Evolutionary conservation across 306 rosid species (phyloP), one percentile per base, ranked within the genome.

Genomic region (Inga leiocalycina): DNA sequence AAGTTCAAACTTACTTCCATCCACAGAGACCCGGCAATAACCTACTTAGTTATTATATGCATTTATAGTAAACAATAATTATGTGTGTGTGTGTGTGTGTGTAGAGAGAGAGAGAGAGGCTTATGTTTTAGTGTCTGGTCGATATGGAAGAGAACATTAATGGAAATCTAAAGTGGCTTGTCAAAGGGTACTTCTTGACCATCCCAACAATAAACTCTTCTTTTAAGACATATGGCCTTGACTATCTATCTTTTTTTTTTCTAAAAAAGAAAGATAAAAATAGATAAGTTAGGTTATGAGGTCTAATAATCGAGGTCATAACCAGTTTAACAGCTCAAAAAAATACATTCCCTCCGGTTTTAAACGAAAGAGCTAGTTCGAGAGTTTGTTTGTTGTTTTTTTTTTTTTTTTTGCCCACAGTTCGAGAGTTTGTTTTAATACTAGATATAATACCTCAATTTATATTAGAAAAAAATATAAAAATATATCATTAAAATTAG

Each of bases 81-180:
- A 39, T 49, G 14, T 45, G 6, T 41, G 6, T 41, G 4, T 49
- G 14, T 45, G 6, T 41, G 6, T 41, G 4, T 44, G 5, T 10
- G 5, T 6, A 77, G 67, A 51, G 65, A 64, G 78, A 76, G 86
- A 44, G 65, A 64, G 78, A 76, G 86, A 44, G 37, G 44, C 78
- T n/a, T 39, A 17, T 83, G 37, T 39, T 79, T 66, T 80, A 43
- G 56, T 76, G 85, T 82, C 65, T 46, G 24, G 84, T 44, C 48
- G 78, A 62, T 82, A 51, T 75, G 43, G 20, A 65, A 13, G 56
- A 64, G 41, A 64, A 80, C 10, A 62, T 27, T 12, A 4, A 32
- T 64, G 69, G 69, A 30, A 64, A 64, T 64, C 39, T 64, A 12
- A 62, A 62, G 68, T 10, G 27, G 37, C 68, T 62, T 64, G 69